Evolutionary conservation across 2,329 filamentous ascomycete genomes (phyloP), one percentile per base, ranked within the genome.

Genomic region (Fusarium tricinctum): DNA sequence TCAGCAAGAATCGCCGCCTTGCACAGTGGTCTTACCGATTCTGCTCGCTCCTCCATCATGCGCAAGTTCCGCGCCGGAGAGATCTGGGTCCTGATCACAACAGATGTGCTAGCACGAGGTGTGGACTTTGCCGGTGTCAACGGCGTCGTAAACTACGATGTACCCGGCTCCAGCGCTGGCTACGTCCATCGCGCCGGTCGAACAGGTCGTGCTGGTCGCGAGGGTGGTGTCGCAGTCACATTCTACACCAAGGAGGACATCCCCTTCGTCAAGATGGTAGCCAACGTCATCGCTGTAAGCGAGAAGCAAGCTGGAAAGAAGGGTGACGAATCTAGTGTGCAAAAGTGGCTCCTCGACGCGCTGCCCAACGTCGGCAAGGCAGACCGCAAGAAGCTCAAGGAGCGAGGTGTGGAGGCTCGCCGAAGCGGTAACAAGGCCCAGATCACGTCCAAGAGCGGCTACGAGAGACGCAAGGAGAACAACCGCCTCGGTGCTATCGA

Each of bases 191-290:
- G 96, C 13, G 94, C 96, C 0, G 96, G 96, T 1, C 88, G 96
- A 46, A 98, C 96, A 0, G 96, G 95, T 0, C 87, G 96, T 22
- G 96, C 94, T 0, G 96, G 96, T 0, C 87, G 94, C 23, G 89
- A 92, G 74, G 94, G 94, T 20, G 96, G 96, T 47, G 88, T 97
- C 5, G 94, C 94, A 0, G 91, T 99, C 2, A 99, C 96, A 0
- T 91, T 97, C 61, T 99, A 97, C 79, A 98, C 95, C 0, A 93
- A 96, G 78, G 96, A 97, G 64, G 96, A 99, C 75, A 91, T 98
- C 6, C 91, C 92, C 0, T 93, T 86, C 58, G 88, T 99, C 58
- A 97, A 95, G 82, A 92, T 89, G 67, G 92, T 99, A 28, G 96
- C 94, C 33, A 97, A 97, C 74, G 92, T 98, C 33, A 97, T 99